Percentiles rank a stretch among this genome's conserved stretches.
These are phyloP conservation scores for Fusarium agapanthi DNA, from an alignment of 2,329 filamentous ascomycete genomes.

Conservation along the genomic window DNA sequence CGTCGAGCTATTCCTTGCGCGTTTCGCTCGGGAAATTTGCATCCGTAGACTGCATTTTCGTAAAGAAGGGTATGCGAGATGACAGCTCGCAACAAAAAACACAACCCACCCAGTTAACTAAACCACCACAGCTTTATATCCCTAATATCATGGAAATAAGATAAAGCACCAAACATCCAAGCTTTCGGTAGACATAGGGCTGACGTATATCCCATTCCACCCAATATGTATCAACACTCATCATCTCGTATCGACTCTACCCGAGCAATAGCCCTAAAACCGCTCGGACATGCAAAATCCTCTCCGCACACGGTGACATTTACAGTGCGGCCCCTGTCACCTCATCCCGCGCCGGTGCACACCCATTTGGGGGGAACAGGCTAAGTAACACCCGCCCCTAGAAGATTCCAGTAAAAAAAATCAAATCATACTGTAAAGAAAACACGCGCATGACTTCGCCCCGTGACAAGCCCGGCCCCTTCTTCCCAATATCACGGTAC, in stretches of 20 bases:
- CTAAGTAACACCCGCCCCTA: neutral
- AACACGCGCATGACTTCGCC: neutral
- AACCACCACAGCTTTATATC: neutral
- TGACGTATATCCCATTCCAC: neutral
- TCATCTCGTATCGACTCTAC: neutral
- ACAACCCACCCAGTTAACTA: accelerated
- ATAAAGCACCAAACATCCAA: neutral
- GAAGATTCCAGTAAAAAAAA: neutral
- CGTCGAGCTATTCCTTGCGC: neutral
- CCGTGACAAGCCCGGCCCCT: neutral
- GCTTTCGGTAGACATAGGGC: neutral
- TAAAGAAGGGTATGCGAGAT: neutral
- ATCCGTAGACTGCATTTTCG: neutral
- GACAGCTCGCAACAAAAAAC: neutral
- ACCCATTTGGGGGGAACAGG: neutral
- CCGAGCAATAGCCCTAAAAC: neutral
- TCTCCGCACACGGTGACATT: neutral
- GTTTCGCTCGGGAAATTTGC: neutral
- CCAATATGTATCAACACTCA: neutral
- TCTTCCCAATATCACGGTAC: neutral
- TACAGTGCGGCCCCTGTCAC: neutral
- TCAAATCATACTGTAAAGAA: neutral
- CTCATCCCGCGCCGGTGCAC: neutral
- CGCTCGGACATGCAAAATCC: neutral
- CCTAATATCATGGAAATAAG: neutral